Evolutionary conservation across 495 filamentous ascomycete species (phyloP), one percentile per base, ranked within the genome.

Genomic region (Podospora tetraspora): DNA sequence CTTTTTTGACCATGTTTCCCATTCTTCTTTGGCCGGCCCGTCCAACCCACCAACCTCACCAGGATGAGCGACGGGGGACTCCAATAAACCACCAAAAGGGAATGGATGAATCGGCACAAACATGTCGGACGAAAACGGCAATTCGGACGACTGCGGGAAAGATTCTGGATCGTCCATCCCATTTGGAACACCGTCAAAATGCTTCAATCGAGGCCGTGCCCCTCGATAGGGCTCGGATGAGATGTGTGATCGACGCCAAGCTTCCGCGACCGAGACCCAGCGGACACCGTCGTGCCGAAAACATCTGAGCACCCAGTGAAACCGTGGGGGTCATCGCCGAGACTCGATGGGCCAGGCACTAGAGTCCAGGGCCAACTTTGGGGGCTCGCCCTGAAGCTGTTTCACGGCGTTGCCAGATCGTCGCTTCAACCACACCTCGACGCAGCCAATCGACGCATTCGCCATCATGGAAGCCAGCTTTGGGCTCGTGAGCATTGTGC

Each of bases 401-500:
- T 52, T 52, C 43, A 52, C 16, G 16, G 43, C 19, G 16, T 52
- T 52, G 43, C 43, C 43, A n/a, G 43, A 52, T 52, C 43, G 43
- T 52, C 43, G 43, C 43, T 8, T 52, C 19, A 52, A 52, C 43
- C 43, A 8, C 7, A 19, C 43, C 16, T 52, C 43, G 16, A 52
- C 7, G 16, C 43, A 9, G 19, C 43, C 43, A 52, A n/a, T 52
- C 7, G 19, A 52, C 12, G 16, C n/a, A 52, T 52, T 19, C 16
- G 7, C 43, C 43, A n/a, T 52, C 43, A n/a, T n/a, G 16, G 19
- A 52, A 2, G 16, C 43, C 5, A n/a, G 43, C 8, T n/a, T 6
- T 19, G 16, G 43, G 43, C 43, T 34, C 19, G 0, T n/a, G 19
- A 21, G 37, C 64, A 66, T 59, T 66, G 66, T 24, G 59, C 66